Conservation (phyloP, 768 basidiomycete species). For the Pholiota molesta region DNA sequence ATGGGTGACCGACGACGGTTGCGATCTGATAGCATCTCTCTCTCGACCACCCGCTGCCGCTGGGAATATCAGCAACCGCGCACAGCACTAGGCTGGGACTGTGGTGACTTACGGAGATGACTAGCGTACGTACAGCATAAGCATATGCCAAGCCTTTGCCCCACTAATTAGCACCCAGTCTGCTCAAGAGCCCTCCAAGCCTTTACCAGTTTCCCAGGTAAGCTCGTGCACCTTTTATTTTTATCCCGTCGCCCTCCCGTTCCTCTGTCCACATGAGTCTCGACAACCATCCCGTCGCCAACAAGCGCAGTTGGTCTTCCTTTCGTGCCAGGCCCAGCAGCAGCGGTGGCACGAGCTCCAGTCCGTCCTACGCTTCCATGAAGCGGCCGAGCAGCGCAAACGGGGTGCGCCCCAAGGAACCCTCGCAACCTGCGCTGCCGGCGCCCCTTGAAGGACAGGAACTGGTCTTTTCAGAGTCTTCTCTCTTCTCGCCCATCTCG, state of each 20-base stretch:
- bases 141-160: conserved; percentile 26
- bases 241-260: conserved; percentile 15
- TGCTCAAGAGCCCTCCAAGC: conserved; percentile 11
- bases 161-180: conserved; percentile 19
- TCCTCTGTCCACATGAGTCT: conserved; percentile 18
- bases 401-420: conserved; percentile 15
- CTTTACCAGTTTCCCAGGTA: conserved; percentile 25
- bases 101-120: conserved; percentile 11
- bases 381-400: conserved; percentile 15
- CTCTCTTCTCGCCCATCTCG: conserved; percentile 16
- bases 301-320: conserved; percentile 40
- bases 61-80: neutral
- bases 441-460: conserved; percentile 33
- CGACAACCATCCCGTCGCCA: conserved; percentile 22
- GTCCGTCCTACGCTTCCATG: neutral
- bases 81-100: neutral
- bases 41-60: no score
- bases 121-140: conserved; percentile 26
- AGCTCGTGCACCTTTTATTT: conserved; percentile 23
- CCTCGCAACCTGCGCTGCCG: conserved; percentile 22
- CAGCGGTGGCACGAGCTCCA: conserved; percentile 12
- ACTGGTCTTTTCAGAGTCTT: conserved; percentile 17
- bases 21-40: no score
- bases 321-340: conserved; percentile 38
- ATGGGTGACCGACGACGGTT: no score